Evolutionary conservation across 129 eudicot species (phyloP), one percentile per base, ranked within the genome.

Genomic region (Helianthus tuberosus): DNA sequence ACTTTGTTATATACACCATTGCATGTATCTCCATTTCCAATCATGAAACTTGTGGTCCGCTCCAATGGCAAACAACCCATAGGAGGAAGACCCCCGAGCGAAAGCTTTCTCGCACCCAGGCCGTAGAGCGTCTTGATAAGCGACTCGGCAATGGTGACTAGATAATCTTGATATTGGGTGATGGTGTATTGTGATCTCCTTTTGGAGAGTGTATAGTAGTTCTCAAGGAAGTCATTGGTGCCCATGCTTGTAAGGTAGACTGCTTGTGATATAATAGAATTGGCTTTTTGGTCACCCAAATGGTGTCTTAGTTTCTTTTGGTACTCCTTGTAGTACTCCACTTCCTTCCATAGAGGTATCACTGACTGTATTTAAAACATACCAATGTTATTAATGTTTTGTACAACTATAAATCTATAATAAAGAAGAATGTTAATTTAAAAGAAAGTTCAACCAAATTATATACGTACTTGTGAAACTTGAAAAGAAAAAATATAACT

Each of bases 21-120:
- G 54, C 97, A 91, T 0, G 27, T 78, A 62, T 78, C 80, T 1
- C 86, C 88, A 41, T 82, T 68, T 15, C 91, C 92, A 14, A 71
- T 70, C 2, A 79, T 6, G 9, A 78, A 55, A 20, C 75, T 81
- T 11, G 86, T 81, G 59, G 90, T 80, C 67, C 97, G 84, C 69
- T 91, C 92, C 49, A 91, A 54, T 13, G 97, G 97, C 87, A 91
- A 74, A 64, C 97, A 91, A 16, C 97, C 97, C 97, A 91, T 91
- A 9, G 96, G 97, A 67, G 96, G 96, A 51, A 91, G 90, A n/a
- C 90, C 97, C 0, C 90, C 87, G 9, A 91, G 66, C 11, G 89
- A 84, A 15, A 91, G 14, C 68, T 86, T 91, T 8, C 96, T 81
- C 0, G 97, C 96, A 8, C 97, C 96, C 14, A 88, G 90, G 36